phyloP scores from a whole-genome alignment of 192 early-diverging fungal species.

The Coemansia sp. region DNA sequence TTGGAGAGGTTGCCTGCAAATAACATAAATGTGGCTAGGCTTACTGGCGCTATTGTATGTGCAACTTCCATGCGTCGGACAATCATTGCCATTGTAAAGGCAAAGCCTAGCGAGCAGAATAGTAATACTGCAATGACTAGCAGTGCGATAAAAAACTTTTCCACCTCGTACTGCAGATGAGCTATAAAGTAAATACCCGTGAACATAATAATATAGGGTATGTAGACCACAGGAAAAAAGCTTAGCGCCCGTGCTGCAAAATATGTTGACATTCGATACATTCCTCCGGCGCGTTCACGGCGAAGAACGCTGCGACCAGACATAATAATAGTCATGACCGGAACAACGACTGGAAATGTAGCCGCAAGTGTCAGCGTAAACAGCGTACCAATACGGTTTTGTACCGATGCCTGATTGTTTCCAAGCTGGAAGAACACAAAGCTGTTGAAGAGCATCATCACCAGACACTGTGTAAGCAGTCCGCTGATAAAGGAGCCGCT shows the following conservation, averaged over 20 bases:
- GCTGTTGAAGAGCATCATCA: slow-evolving; percentile 50
- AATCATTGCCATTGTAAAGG: slow-evolving; percentile 26
- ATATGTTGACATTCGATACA: slow-evolving; percentile 61
- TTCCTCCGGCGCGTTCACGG: slow-evolving; percentile 61
- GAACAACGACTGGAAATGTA: slow-evolving; percentile 58
- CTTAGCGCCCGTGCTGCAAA: slow-evolving; percentile 62
- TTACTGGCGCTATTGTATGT: slow-evolving; percentile 23
- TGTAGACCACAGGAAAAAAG: slow-evolving; percentile 29
- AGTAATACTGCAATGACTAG: slow-evolving; percentile 18
- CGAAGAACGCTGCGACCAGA: slow-evolving; percentile 51
- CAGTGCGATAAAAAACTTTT: slow-evolving; percentile 29
- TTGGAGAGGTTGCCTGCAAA: slow-evolving; percentile 40
- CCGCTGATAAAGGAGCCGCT: slow-evolving; percentile 31
- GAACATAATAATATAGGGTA: slow-evolving; percentile 24
- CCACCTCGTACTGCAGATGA: slow-evolving; percentile 21
- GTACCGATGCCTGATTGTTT: slow-evolving; percentile 38
- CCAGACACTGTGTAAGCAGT: slow-evolving; percentile 23
- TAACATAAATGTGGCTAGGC: slow-evolving; percentile 23
- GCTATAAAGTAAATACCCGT: slow-evolving; percentile 30
- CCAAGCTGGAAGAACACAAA: slow-evolving; percentile 57
- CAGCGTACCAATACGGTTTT: slow-evolving; percentile 52
- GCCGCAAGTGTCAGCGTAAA: slow-evolving; percentile 45
- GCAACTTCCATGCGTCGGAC: slow-evolving; percentile 27
- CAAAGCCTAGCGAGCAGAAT: slow-evolving; percentile 26
- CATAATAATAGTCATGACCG: slow-evolving; percentile 45